Evolutionary conservation across 768 basidiomycete species (phyloP).

Genomic region (Gymnopilus dilepis): DNA sequence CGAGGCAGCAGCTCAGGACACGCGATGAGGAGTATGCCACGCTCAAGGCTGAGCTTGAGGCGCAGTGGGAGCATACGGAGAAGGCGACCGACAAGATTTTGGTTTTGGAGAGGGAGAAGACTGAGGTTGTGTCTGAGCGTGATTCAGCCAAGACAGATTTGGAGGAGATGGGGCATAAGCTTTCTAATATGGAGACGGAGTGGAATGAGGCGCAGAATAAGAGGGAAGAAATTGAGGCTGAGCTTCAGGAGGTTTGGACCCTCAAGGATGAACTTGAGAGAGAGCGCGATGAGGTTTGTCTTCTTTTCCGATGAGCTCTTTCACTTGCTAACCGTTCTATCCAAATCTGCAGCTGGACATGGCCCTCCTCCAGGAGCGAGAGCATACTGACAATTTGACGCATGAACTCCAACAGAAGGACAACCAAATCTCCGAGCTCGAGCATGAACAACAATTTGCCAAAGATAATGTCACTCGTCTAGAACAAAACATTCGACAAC

Average conservation of each 20-base stretch:
- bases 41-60: conserved; percentile 68
- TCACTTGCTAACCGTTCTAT: neutral
- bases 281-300: conserved; percentile 58
- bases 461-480: conserved; percentile 59
- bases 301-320: neutral
- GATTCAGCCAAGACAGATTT: conserved; percentile 45
- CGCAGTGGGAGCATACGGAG: conserved; percentile 74
- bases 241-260: conserved; percentile 57
- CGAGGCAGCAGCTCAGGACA: conserved; percentile 43
- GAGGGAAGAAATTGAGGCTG: conserved; percentile 58
- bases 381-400: conserved; percentile 53
- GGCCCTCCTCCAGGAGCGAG: conserved; percentile 57
- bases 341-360: conserved; percentile 49
- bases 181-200: conserved; percentile 54
- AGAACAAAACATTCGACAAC: conserved; percentile 59
- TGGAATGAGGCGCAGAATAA: conserved; percentile 62
- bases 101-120: conserved; percentile 41
- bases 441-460: conserved; percentile 60
- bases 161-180: conserved; percentile 46
- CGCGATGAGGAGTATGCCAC: conserved; percentile 51
- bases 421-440: conserved; percentile 53
- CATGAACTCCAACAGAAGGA: conserved; percentile 58
- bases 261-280: conserved; percentile 59
- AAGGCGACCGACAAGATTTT: conserved; percentile 46
- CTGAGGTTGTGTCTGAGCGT: conserved; percentile 42